Evolutionary conservation across 2,329 filamentous ascomycete species (phyloP), one percentile per base, ranked within the genome.

Genomic region (Aspergillus felis): DNA sequence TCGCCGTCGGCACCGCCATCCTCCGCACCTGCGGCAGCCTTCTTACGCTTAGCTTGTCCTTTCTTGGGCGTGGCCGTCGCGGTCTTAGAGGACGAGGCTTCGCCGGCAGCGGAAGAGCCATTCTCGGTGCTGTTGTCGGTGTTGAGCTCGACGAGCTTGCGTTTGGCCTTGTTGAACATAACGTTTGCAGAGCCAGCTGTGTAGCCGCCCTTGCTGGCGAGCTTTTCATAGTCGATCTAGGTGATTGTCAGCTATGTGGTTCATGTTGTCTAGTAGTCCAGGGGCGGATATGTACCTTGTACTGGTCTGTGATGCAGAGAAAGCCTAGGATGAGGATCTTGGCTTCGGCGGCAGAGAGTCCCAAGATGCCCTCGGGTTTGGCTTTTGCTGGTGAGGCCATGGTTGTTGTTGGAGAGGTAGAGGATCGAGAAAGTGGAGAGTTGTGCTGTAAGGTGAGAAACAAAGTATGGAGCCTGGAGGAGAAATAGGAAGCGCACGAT

Each of bases 141-240:
- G 48, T 55, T 57, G 6, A 53, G 29, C 0, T 61, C 60, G 4
- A 64, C 17, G 47, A 79, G 55, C 61, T 76, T 78, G 57, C 72
- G 73, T 55, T 70, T 76, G 10, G 74, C 67, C 10, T 65, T 67
- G 38, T 64, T 61, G 59, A 73, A 79, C 17, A 69, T 59, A n/a
- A 71, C 67, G 14, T 61, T 65, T 3, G 76, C 77, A 1, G 73
- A 71, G 7, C 56, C 56, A 1, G 59, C 61, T 53, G 74, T 76
- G 58, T 75, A 73, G 22, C 71, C 70, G 12, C 67, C 68, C 29
- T 62, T 65, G 10, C 61, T 55, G 24, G 76, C 75, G 9, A 79
- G 61, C 25, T 69, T 74, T 0, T 69, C 64, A 57, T 69, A 74
- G 63, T 80, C 75, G 27, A 77, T 57, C 75, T 78, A 56, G 12